Evolutionary conservation across 148 eudicot genomes (phyloP).

Genomic region (Chenopodium quinoa): DNA sequence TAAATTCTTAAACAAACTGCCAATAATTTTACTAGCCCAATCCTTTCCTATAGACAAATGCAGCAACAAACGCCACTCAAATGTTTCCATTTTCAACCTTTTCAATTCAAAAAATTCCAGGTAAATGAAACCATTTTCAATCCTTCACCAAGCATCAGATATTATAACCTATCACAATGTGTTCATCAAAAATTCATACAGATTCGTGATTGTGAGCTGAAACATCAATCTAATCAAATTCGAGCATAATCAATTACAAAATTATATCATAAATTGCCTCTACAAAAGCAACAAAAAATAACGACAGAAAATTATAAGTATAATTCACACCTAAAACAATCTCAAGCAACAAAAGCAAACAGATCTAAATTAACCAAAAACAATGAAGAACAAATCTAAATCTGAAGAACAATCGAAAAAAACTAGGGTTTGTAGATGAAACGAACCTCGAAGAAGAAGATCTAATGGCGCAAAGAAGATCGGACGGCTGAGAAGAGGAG

Average conservation of each 20-base stretch:
- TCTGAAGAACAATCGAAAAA: background rate
- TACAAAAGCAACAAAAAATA: background rate
- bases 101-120: background rate
- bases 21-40: no score
- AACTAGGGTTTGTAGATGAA: slow-evolving; percentile 10
- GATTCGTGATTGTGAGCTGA: background rate
- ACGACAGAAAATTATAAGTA: background rate
- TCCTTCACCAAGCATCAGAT: background rate
- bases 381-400: slow-evolving; percentile 3
- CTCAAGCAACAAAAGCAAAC: background rate
- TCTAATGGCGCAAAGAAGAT: slow-evolving; percentile 6
- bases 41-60: no score
- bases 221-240: background rate
- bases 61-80: no score
- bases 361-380: background rate
- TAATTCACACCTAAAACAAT: background rate
- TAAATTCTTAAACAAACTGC: background rate
- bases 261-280: background rate
- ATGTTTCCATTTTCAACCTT: no score
- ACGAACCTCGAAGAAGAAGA: background rate
- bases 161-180: background rate
- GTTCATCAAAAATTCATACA: background rate
- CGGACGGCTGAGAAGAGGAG: slow-evolving; percentile 23
- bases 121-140: background rate
- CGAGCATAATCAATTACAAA: background rate